Conservation (phyloP, 371 early-diverging fungal genomes). For the Haplosporangium sp. region DNA sequence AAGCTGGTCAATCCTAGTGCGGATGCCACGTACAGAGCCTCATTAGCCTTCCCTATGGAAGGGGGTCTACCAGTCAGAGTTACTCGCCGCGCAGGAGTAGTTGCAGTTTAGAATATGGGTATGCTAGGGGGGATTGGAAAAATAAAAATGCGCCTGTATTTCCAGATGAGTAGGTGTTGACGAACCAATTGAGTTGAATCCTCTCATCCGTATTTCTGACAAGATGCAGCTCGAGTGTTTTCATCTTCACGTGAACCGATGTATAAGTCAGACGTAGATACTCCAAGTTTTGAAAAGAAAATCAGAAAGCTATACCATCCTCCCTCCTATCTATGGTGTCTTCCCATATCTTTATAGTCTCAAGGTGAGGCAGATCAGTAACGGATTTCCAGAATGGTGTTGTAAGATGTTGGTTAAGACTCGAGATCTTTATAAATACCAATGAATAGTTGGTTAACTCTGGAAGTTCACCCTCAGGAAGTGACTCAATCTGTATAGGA, state of each 20-base stretch:
- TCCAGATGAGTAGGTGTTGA: not conserved
- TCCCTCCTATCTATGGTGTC: not conserved
- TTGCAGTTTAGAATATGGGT: too few species aligned
- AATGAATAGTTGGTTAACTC: not conserved
- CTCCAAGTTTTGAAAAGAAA: not conserved
- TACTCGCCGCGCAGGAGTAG: not conserved
- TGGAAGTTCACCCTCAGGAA: not conserved
- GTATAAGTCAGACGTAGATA: not conserved
- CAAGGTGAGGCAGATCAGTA: not conserved
- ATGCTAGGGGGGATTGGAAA: too few species aligned
- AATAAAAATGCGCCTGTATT: too few species aligned
- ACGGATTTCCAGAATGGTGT: not conserved
- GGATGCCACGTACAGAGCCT: constrained; percentile 54
- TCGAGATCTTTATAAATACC: not conserved
- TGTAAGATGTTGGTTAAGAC: not conserved
- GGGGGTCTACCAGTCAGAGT: constrained; percentile 58
- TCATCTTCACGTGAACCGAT: not conserved
- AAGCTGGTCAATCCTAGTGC: constrained; percentile 42
- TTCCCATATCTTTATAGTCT: not conserved
- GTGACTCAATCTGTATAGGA: not conserved
- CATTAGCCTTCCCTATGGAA: constrained; percentile 65
- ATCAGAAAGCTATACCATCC: not conserved
- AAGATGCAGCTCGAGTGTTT: constrained; percentile 1
- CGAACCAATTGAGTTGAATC: not conserved
- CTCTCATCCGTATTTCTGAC: not conserved